Percentiles rank a stretch among this genome's conserved stretches.
Conservation (phyloP, 306 rosid species). For the Glycine tomentella region DNA sequence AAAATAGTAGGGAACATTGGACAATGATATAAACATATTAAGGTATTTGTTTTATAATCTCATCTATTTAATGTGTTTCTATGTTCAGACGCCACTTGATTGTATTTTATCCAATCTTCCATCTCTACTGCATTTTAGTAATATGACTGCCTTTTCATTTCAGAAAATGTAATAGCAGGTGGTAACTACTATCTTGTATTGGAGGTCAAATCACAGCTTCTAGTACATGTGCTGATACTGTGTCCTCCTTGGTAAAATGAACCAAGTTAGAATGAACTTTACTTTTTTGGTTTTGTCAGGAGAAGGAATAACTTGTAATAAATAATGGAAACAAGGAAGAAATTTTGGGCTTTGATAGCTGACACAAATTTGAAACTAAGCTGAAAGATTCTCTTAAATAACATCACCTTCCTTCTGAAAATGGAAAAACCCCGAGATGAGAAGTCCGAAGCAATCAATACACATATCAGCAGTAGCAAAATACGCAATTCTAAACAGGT, state of each 20-base stretch:
- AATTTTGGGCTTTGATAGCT: constrained; percentile 28
- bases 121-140: constrained; percentile 17
- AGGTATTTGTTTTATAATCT: not conserved
- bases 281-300: not conserved
- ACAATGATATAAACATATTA: constrained; percentile 6
- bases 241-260: too few relatives aligned
- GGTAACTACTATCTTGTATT: constrained; percentile 4
- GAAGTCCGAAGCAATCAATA: constrained; percentile 43
- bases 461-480: constrained; percentile 23
- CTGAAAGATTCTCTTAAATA: constrained; percentile 55
- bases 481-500: constrained; percentile 51
- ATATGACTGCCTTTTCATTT: not conserved
- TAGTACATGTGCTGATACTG: not conserved
- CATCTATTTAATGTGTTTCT: constrained; percentile 4
- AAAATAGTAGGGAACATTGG: constrained; percentile 2
- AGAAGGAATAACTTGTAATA: constrained; percentile 12
- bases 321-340: constrained; percentile 24
- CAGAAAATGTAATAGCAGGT: constrained; percentile 2
- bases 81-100: constrained; percentile 21
- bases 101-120: constrained; percentile 9
- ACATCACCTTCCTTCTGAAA: constrained; percentile 43
- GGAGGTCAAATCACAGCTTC: constrained; percentile 23
- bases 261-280: not conserved
- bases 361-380: constrained; percentile 31
- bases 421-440: constrained; percentile 41